A percentile compares a stretch with the other conserved stretches of the same genome.
These are phyloP conservation scores for Pseudogymnoascus sp. DNA, from an alignment of 2,329 filamentous ascomycete species.

Conservation along the genomic window DNA sequence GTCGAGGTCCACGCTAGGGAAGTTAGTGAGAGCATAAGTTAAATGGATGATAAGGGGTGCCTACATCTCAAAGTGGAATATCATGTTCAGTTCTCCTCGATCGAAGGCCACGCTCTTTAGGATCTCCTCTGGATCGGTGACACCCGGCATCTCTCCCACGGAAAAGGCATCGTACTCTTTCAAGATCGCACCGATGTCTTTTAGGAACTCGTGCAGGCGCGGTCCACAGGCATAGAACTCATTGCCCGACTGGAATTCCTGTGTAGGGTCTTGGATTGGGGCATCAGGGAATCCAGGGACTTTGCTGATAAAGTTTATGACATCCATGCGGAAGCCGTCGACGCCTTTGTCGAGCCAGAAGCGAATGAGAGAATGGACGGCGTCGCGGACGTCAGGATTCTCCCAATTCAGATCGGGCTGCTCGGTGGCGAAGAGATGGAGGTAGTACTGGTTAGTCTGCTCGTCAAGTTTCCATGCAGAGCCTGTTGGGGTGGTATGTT, in stretches of 20 bases:
- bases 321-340: constrained; percentile 57
- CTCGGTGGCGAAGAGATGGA: constrained; percentile 58
- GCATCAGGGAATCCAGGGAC: constrained; percentile 50
- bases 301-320: constrained; percentile 63
- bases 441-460: constrained; percentile 46
- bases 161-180: constrained; percentile 45
- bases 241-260: constrained; percentile 43
- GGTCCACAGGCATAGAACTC: constrained; percentile 49
- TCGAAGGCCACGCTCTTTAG: constrained; percentile 49
- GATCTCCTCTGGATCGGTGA: constrained; percentile 43
- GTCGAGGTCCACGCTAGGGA: constrained; percentile 43
- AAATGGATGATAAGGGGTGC: constrained; percentile 20
- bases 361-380: constrained; percentile 62
- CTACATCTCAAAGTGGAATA: constrained; percentile 64
- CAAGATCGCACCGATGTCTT: constrained; percentile 42
- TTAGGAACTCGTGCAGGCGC: constrained; percentile 47
- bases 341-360: constrained; percentile 66
- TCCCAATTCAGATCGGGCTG: constrained; percentile 82
- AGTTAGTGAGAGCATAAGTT: constrained; percentile 12
- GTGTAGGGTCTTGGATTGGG: constrained; percentile 36
- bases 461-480: constrained; percentile 50
- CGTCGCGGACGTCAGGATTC: constrained; percentile 56
- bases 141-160: constrained; percentile 44
- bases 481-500: constrained; percentile 14
- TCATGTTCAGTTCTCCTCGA: constrained; percentile 60